Evolutionary conservation across 495 filamentous ascomycete species (phyloP).

Genomic region (Xylaria longipes): DNA sequence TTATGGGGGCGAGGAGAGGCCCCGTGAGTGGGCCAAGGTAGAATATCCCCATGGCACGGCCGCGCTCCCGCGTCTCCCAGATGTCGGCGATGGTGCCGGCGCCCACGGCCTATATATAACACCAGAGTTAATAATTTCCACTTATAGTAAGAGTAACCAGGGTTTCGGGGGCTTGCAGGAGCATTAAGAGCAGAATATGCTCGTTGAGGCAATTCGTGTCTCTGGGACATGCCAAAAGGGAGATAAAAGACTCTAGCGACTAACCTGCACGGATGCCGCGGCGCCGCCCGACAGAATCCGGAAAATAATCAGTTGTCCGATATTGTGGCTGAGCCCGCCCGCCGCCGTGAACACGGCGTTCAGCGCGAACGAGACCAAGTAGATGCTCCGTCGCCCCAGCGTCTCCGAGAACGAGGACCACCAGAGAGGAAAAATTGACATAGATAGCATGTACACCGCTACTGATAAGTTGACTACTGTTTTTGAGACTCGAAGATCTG

Average conservation of each 20-base stretch:
- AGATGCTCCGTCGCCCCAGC: constrained; percentile 83
- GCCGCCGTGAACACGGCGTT: constrained; percentile 81
- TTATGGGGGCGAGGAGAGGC: constrained; percentile 83
- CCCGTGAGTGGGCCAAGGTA: constrained; percentile 90
- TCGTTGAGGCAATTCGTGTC: not conserved
- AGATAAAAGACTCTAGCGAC: not conserved
- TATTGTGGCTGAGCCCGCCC: constrained; percentile 74
- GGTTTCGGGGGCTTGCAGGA: not conserved
- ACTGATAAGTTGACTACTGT: constrained; percentile 83
- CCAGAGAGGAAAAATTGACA: constrained; percentile 93
- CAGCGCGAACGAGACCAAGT: constrained; percentile 79
- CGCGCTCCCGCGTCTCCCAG: constrained; percentile 83
- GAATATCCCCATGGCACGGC: constrained; percentile 90
- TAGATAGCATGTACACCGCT: constrained; percentile 86
- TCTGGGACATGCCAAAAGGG: not conserved
- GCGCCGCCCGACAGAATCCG: constrained; percentile 83
- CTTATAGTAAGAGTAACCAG: not conserved
- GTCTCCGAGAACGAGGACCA: constrained; percentile 92
- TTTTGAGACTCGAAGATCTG: constrained; percentile 67
- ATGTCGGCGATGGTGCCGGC: constrained; percentile 93
- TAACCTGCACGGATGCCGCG: constrained; percentile 77
- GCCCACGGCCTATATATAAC: constrained; percentile 66
- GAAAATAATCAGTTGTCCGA: constrained; percentile 86
- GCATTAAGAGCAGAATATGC: not conserved
- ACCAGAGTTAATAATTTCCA: not conserved